phyloP scores from a whole-genome alignment of 306 rosid species.

The Canavalia ensiformis region DNA sequence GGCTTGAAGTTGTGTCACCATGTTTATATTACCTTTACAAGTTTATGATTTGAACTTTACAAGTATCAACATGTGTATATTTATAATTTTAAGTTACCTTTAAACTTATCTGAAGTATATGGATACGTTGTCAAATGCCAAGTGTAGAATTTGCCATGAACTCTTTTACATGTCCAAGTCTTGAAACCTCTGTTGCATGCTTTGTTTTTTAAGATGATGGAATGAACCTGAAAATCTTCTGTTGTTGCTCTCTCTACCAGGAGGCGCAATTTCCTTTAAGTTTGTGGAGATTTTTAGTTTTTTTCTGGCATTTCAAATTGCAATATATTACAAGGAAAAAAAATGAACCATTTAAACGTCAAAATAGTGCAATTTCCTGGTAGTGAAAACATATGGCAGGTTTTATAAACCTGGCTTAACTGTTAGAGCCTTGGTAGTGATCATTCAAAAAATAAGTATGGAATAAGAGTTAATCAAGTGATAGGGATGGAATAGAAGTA shows the following conservation, averaged over 20 bases:
- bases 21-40: too few species aligned
- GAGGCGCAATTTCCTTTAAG: not conserved
- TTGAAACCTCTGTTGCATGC: conserved; percentile 19
- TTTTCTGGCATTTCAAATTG: conserved; percentile 11
- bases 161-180: not conserved
- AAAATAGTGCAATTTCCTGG: not conserved
- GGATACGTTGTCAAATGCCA: not conserved
- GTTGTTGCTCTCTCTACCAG: not conserved
- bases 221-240: not conserved
- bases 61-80: not conserved
- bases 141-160: not conserved
- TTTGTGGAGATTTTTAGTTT: not conserved
- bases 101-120: not conserved
- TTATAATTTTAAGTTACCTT: not conserved
- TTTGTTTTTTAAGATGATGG: not conserved
- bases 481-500: not conserved
- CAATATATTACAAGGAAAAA: not conserved
- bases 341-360: not conserved
- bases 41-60: not conserved
- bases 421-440: conserved; percentile 1
- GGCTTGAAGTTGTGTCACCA: not conserved
- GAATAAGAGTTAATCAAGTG: not conserved
- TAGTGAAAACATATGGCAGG: not conserved
- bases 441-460: not conserved
- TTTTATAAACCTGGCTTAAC: not conserved